Conservation (phyloP, 345 rosid genomes). For the Arabidopsis arenosa region DNA sequence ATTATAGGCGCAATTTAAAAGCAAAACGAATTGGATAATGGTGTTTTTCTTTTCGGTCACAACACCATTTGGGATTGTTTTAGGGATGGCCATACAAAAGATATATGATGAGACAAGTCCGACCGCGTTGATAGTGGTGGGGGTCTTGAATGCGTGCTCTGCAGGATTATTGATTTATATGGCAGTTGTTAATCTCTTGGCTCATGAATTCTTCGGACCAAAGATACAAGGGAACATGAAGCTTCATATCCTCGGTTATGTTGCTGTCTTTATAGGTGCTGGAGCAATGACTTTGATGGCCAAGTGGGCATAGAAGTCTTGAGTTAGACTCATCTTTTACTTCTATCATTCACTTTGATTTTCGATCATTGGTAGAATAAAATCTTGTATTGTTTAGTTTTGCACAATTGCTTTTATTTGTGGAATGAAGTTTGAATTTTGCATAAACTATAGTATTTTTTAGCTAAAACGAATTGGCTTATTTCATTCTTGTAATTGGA, state of each 20-base stretch:
- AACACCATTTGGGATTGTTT: slow-evolving; percentile 49
- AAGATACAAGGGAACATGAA: slow-evolving; percentile 43
- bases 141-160: slow-evolving; percentile 44
- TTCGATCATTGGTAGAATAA: too few species aligned
- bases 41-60: slow-evolving; percentile 48
- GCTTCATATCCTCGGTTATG: slow-evolving; percentile 37
- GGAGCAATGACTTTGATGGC: slow-evolving; percentile 51
- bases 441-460: background rate
- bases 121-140: slow-evolving; percentile 47
- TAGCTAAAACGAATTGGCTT: background rate
- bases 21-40: slow-evolving; percentile 20
- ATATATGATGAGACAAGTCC: slow-evolving; percentile 45
- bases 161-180: slow-evolving; percentile 50
- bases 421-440: background rate
- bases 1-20: slow-evolving; percentile 47
- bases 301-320: slow-evolving; percentile 43
- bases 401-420: background rate
- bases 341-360: too few species aligned
- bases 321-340: too few species aligned
- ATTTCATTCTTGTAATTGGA: too few species aligned
- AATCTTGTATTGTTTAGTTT: too few species aligned
- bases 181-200: slow-evolving; percentile 55
- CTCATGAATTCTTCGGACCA: slow-evolving; percentile 46
- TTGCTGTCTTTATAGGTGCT: slow-evolving; percentile 43
- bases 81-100: slow-evolving; percentile 48